Evolutionary conservation across 371 early-diverging fungal genomes (phyloP).

Genomic region (Coemansia linderi): DNA sequence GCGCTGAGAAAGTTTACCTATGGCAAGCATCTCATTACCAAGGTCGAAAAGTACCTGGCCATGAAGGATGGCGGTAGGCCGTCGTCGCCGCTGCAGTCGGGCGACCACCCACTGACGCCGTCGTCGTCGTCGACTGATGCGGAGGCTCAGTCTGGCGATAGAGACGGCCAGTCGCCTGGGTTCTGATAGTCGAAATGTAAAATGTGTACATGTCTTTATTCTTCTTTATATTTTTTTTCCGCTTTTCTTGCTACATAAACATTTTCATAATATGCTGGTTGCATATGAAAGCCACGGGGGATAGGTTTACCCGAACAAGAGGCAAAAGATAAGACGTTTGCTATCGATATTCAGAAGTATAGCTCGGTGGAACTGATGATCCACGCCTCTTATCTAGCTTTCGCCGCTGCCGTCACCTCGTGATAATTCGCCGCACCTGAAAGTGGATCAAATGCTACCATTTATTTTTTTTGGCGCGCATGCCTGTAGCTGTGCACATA

Average conservation of each 20-base stretch:
- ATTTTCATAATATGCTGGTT: neutral
- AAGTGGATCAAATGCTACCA: neutral
- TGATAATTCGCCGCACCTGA: constrained; percentile 9
- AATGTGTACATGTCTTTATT: constrained; percentile 9
- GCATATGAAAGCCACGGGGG: neutral
- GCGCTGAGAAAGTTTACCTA: constrained; percentile 94
- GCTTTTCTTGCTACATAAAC: constrained; percentile 20
- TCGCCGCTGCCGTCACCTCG: constrained; percentile 2
- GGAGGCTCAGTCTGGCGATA: constrained; percentile 1
- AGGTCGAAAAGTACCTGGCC: constrained; percentile 54
- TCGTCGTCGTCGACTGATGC: neutral
- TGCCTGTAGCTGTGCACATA: neutral
- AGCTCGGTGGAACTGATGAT: constrained; percentile 10
- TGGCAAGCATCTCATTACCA: constrained; percentile 92
- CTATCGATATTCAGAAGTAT: neutral
- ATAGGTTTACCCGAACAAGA: constrained; percentile 8
- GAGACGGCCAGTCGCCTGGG: constrained; percentile 1
- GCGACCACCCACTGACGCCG: constrained; percentile 3
- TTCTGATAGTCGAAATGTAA: neutral
- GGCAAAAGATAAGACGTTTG: neutral
- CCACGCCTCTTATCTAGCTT: constrained; percentile 11
- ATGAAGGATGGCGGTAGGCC: constrained; percentile 18
- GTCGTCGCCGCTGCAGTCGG: neutral
- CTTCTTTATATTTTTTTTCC: neutral
- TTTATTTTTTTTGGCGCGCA: neutral